Percentiles rank a stretch among this genome's conserved stretches.
Conservation (phyloP, 2,329 filamentous ascomycete species). For the Cordyceps cateniannulata region DNA sequence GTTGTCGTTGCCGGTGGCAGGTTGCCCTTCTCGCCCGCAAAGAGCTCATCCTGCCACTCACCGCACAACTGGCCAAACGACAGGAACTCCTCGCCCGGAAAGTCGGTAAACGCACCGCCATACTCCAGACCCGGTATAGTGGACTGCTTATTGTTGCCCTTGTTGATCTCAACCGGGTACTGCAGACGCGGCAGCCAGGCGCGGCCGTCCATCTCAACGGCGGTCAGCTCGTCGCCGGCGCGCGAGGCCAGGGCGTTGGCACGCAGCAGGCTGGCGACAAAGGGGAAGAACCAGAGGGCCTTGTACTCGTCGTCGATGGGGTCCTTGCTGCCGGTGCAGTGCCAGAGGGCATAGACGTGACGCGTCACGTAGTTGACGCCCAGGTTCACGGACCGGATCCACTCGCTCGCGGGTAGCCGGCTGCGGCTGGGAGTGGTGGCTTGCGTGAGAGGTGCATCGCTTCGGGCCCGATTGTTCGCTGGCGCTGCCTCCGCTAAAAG, state of each 20-base stretch:
- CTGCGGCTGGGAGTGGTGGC: slow-evolving; percentile 1
- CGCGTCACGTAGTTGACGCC: slow-evolving; percentile 22
- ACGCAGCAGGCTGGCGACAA: slow-evolving; percentile 9
- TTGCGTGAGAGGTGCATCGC: neutral
- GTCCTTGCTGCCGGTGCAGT: slow-evolving; percentile 20
- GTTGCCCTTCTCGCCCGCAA: slow-evolving; percentile 1
- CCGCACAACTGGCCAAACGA: slow-evolving; percentile 23
- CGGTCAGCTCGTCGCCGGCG: neutral
- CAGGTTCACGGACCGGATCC: slow-evolving; percentile 27
- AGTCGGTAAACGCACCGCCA: slow-evolving; percentile 17
- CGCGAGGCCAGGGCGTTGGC: slow-evolving; percentile 9
- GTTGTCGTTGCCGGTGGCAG: too few species aligned
- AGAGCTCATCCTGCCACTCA: slow-evolving; percentile 15
- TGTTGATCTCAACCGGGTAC: neutral
- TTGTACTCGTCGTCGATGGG: slow-evolving; percentile 18
- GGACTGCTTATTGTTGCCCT: neutral
- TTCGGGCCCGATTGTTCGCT: neutral
- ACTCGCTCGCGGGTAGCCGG: slow-evolving; percentile 17
- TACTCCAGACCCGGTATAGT: neutral
- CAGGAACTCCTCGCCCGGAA: slow-evolving; percentile 21
- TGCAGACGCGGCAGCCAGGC: slow-evolving; percentile 2
- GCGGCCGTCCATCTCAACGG: slow-evolving; percentile 7
- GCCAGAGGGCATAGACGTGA: slow-evolving; percentile 20
- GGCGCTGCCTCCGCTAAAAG: too few species aligned
- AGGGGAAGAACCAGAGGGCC: slow-evolving; percentile 18